These are phyloP conservation scores for Amanita phalloides DNA, from an alignment of 768 basidiomycete species.

Conservation along the genomic window DNA sequence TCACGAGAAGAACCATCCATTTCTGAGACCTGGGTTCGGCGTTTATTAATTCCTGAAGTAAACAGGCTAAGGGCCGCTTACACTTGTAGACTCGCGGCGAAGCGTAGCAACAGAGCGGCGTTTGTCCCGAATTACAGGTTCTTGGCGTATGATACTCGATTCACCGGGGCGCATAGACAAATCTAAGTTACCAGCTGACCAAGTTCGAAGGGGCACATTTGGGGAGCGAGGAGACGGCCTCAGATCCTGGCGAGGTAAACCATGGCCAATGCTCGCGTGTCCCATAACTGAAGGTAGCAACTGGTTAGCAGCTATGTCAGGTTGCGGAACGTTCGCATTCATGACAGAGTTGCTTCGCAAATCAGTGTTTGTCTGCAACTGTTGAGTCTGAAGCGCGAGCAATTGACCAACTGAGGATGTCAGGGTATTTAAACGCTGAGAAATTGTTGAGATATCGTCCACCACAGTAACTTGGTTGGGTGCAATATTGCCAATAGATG, in stretches of 20 bases:
- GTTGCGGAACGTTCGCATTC: slow-evolving; percentile 26
- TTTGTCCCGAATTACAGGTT: slow-evolving; percentile 45
- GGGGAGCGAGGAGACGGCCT: slow-evolving; percentile 50
- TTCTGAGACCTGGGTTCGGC: slow-evolving; percentile 37
- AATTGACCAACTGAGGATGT: slow-evolving; percentile 82
- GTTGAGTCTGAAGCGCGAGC: slow-evolving; percentile 70
- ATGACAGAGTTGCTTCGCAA: slow-evolving; percentile 31
- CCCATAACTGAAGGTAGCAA: slow-evolving; percentile 28
- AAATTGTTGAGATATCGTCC: slow-evolving; percentile 69
- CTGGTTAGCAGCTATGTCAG: slow-evolving; percentile 40
- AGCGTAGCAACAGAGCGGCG: slow-evolving; percentile 63
- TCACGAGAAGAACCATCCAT: slow-evolving; percentile 48
- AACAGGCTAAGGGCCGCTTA: slow-evolving; percentile 24
- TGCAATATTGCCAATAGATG: slow-evolving; percentile 58
- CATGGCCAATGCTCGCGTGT: slow-evolving; percentile 40
- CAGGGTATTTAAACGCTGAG: slow-evolving; percentile 67
- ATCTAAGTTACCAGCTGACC: slow-evolving; percentile 77
- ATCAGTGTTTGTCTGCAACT: slow-evolving; percentile 37
- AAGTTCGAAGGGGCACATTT: slow-evolving; percentile 68
- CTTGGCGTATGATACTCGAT: slow-evolving; percentile 31
- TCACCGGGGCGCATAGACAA: slow-evolving; percentile 50
- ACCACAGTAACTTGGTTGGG: slow-evolving; percentile 58
- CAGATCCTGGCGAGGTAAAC: slow-evolving; percentile 56
- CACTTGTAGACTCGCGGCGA: slow-evolving; percentile 67
- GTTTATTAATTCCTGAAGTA: slow-evolving; percentile 1